These are phyloP conservation scores for Myriosclerotinia curreyana DNA, from an alignment of 2,329 filamentous ascomycete genomes.

Conservation along the genomic window DNA sequence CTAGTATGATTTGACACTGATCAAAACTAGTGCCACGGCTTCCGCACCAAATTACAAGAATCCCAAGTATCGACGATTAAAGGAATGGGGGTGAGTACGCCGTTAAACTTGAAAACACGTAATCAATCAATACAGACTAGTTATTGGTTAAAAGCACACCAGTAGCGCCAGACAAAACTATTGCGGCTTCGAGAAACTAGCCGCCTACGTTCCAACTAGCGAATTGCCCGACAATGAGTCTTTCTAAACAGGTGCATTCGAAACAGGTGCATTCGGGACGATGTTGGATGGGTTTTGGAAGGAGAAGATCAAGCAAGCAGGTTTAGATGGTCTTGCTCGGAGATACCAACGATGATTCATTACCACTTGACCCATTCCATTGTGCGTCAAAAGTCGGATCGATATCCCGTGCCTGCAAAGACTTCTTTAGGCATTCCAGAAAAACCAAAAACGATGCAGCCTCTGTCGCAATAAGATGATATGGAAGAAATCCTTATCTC, in stretches of 20 bases:
- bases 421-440: neutral
- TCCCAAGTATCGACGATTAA: neutral
- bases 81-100: neutral
- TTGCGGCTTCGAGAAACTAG: conserved; percentile 24
- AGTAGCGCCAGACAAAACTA: conserved; percentile 17
- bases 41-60: conserved; percentile 5
- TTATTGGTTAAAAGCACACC: conserved; percentile 21
- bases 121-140: too few species aligned
- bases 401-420: neutral
- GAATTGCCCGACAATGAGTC: conserved; percentile 22
- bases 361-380: neutral
- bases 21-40: neutral
- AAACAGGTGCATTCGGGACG: conserved; percentile 22
- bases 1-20: neutral
- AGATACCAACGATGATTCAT: neutral
- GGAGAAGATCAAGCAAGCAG: neutral
- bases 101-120: neutral
- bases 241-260: conserved; percentile 26
- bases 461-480: neutral
- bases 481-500: neutral
- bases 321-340: too few species aligned
- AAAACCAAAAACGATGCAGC: neutral
- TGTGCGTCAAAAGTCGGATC: neutral
- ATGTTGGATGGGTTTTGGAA: neutral
- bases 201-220: conserved; percentile 24